A percentile compares a stretch with the other conserved stretches of the same genome.
These are phyloP conservation scores for Penicillium sp. DNA, from an alignment of 2,329 filamentous ascomycete species.

Conservation along the genomic window DNA sequence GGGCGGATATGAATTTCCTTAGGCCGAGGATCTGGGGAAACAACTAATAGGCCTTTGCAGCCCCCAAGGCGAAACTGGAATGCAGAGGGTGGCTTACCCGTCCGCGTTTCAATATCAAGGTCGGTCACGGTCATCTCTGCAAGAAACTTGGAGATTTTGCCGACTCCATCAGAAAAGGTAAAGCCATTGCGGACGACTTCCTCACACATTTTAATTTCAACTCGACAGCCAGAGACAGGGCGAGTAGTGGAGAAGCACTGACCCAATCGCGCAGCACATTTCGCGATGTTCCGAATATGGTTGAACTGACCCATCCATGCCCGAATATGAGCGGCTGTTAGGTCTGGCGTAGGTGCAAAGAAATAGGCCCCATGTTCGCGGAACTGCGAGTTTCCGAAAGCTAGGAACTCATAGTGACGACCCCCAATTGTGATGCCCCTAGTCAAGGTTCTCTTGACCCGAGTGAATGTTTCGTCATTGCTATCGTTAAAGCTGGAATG, in stretches of 20 bases:
- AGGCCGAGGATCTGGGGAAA: constrained; percentile 67
- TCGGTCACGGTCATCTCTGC: constrained; percentile 72
- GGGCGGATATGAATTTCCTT: constrained; percentile 74
- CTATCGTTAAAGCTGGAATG: constrained; percentile 55
- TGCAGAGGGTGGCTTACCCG: constrained; percentile 66
- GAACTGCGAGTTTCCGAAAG: constrained; percentile 93
- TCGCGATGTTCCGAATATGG: constrained; percentile 80
- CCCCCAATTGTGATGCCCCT: constrained; percentile 82
- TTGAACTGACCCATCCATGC: constrained; percentile 82
- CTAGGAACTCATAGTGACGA: constrained; percentile 82
- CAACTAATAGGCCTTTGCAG: constrained; percentile 81
- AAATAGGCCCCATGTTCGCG: constrained; percentile 91
- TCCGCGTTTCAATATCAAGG: constrained; percentile 59
- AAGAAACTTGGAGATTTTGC: constrained; percentile 80
- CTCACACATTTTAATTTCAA: constrained; percentile 58
- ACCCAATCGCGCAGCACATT: constrained; percentile 82
- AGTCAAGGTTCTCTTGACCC: constrained; percentile 68
- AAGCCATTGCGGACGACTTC: constrained; percentile 70
- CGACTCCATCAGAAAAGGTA: constrained; percentile 88
- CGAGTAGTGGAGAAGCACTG: constrained; percentile 95
- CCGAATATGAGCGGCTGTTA: constrained; percentile 75
- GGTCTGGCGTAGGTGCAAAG: constrained; percentile 68
- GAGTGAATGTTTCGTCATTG: constrained; percentile 70
- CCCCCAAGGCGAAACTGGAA: constrained; percentile 92
- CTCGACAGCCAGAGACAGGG: constrained; percentile 64